Percentiles rank a stretch among this genome's conserved stretches.
Conservation (phyloP, 1,284 basidiomycete genomes). For the Ceratobasidium sp. region DNA sequence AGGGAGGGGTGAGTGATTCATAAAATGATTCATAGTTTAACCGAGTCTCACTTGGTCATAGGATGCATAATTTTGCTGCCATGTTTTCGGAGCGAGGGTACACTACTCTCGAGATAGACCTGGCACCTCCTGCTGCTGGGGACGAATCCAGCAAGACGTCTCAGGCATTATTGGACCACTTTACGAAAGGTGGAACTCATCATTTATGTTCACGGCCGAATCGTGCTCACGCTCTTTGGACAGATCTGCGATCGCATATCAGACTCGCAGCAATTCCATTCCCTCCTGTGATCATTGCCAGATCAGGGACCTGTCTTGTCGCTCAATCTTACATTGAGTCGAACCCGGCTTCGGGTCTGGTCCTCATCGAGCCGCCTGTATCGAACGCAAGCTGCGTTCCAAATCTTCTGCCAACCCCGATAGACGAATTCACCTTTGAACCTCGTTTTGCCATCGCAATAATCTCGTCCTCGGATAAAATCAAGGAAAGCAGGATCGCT, state of each 20-base stretch:
- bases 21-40: too few relatives aligned
- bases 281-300: slow-evolving; percentile 68
- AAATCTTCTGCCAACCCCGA: slow-evolving; percentile 51
- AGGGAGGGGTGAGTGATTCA: slow-evolving; percentile 41
- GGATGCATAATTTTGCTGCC: slow-evolving; percentile 54
- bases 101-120: slow-evolving; percentile 63
- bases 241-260: slow-evolving; percentile 49
- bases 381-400: slow-evolving; percentile 50
- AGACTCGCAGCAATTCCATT: slow-evolving; percentile 62
- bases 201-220: neutral
- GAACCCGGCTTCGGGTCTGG: slow-evolving; percentile 64
- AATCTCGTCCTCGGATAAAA: slow-evolving; percentile 52
- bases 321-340: slow-evolving; percentile 73
- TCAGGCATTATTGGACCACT: slow-evolving; percentile 51
- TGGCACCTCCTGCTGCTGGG: slow-evolving; percentile 48
- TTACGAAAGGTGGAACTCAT: slow-evolving; percentile 51
- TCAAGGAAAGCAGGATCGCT: slow-evolving; percentile 53
- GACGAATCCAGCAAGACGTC: slow-evolving; percentile 48
- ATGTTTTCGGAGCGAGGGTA: slow-evolving; percentile 66
- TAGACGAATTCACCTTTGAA: slow-evolving; percentile 66
- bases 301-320: slow-evolving; percentile 60
- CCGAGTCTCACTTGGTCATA: slow-evolving; percentile 42
- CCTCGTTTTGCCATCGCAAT: slow-evolving; percentile 69
- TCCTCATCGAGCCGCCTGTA: slow-evolving; percentile 65
- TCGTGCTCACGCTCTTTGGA: neutral